phyloP scores from a whole-genome alignment of 208 protist species.

The Vickermania ingenoplastis region DNA sequence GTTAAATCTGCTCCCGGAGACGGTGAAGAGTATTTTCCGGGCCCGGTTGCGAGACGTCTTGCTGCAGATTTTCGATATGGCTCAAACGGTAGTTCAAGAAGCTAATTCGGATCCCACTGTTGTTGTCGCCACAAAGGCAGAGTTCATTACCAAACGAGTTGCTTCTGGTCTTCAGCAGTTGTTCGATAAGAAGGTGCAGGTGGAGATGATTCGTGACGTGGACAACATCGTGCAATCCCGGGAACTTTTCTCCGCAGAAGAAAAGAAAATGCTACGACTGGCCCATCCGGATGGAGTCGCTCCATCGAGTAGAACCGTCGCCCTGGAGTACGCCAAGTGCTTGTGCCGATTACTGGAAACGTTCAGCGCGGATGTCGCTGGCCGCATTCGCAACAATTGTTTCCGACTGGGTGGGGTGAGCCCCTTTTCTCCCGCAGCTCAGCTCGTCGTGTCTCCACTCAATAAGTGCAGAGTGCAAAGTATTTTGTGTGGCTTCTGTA shows the following conservation, averaged over 20 bases:
- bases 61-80: background rate
- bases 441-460: conserved; percentile 28
- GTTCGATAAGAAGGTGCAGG: conserved; percentile 53
- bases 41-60: background rate
- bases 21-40: conserved; percentile 21
- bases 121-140: conserved; percentile 52
- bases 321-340: conserved; percentile 74
- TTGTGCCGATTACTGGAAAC: conserved; percentile 60
- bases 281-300: conserved; percentile 9
- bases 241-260: conserved; percentile 45
- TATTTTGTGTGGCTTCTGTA: conserved; percentile 78
- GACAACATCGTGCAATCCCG: conserved; percentile 41
- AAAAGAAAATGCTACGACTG: conserved; percentile 9
- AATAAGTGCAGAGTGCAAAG: conserved; percentile 19
- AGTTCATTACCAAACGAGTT: conserved; percentile 38
- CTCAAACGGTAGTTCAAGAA: conserved; percentile 22
- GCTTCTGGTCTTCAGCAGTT: conserved; percentile 18
- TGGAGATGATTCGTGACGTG: conserved; percentile 75
- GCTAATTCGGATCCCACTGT: conserved; percentile 44
- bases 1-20: conserved; percentile 32
- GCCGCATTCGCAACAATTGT: conserved; percentile 79
- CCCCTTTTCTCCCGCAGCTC: conserved; percentile 70
- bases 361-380: conserved; percentile 52
- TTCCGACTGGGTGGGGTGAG: conserved; percentile 79
- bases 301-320: conserved; percentile 33